Percentiles rank a stretch among this genome's conserved stretches.
phyloP scores from a whole-genome alignment of 202 grass and related monocot species.

The Zizania palustris region DNA sequence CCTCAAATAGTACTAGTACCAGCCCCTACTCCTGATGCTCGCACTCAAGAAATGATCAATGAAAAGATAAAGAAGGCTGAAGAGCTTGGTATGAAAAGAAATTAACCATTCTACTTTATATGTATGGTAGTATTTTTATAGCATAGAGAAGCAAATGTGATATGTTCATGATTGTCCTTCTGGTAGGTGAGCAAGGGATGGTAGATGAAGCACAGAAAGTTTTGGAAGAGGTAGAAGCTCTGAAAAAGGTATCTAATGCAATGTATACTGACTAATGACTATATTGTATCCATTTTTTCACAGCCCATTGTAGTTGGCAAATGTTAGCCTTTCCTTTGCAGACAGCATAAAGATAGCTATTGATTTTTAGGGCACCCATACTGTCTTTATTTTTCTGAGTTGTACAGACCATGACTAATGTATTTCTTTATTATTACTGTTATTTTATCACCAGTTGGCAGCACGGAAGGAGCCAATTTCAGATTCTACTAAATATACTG shows the following conservation, averaged over 20 bases:
- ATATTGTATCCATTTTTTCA: constrained; percentile 18
- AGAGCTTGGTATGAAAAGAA: constrained; percentile 68
- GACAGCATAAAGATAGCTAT: constrained; percentile 8
- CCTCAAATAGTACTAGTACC: constrained; percentile 48
- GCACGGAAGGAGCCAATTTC: constrained; percentile 57
- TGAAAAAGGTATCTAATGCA: constrained; percentile 69
- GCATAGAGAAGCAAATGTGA: constrained; percentile 6
- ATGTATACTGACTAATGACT: constrained; percentile 10
- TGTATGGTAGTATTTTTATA: neutral
- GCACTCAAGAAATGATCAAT: constrained; percentile 95
- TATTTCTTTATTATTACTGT: constrained; percentile 22
- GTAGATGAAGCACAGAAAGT: constrained; percentile 88
- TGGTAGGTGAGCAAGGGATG: constrained; percentile 85
- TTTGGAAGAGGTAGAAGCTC: constrained; percentile 95
- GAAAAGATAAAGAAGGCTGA: constrained; percentile 96
- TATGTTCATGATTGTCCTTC: constrained; percentile 33
- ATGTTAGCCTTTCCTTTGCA: neutral
- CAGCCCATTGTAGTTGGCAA: constrained; percentile 6
- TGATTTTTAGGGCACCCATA: neutral
- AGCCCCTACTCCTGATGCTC: constrained; percentile 59
- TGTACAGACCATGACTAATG: constrained; percentile 27
- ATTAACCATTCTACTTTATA: neutral
- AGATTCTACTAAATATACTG: constrained; percentile 75
- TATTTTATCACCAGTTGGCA: constrained; percentile 56
- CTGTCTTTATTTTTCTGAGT: constrained; percentile 30